Conservation (phyloP, 2,329 filamentous ascomycete genomes). For the Zarea fungicola region DNA sequence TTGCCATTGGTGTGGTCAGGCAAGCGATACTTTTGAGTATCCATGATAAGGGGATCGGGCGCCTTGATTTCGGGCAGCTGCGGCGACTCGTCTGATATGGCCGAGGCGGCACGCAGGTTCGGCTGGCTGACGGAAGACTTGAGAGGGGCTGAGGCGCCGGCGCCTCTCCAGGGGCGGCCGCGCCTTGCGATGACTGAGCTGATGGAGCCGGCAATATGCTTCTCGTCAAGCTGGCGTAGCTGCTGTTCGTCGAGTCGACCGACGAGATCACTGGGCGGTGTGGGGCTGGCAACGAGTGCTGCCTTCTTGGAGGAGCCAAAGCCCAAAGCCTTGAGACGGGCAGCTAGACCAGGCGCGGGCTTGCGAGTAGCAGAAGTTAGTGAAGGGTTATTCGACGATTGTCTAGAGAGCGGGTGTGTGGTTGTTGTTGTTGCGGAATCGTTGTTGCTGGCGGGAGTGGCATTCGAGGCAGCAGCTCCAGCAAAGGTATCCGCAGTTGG, state of each 20-base stretch:
- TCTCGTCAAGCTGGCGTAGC: conserved; percentile 62
- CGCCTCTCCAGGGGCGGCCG: conserved; percentile 68
- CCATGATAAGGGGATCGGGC: conserved; percentile 53
- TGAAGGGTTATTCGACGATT: conserved; percentile 9
- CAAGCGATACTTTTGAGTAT: conserved; percentile 69
- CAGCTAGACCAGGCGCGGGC: conserved; percentile 59
- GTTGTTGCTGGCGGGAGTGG: neutral
- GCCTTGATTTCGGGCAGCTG: conserved; percentile 48
- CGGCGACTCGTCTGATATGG: conserved; percentile 26
- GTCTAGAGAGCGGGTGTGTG: neutral
- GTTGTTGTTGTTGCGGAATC: neutral
- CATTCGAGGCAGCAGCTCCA: neutral
- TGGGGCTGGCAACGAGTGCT: conserved; percentile 20
- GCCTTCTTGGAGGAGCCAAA: conserved; percentile 45
- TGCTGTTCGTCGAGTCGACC: conserved; percentile 68
- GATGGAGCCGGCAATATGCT: conserved; percentile 53
- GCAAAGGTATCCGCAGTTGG: conserved; percentile 4
- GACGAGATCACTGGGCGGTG: conserved; percentile 40
- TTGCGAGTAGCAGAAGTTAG: conserved; percentile 39
- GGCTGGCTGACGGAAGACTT: conserved; percentile 20
- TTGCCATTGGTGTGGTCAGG: conserved; percentile 66
- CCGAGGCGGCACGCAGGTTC: conserved; percentile 20
- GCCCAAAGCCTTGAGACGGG: conserved; percentile 59
- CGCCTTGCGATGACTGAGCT: conserved; percentile 53
- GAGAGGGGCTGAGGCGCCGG: conserved; percentile 34